Evolutionary conservation across 257 asterid species (phyloP).

Genomic region (Marsdenia floribunda): DNA sequence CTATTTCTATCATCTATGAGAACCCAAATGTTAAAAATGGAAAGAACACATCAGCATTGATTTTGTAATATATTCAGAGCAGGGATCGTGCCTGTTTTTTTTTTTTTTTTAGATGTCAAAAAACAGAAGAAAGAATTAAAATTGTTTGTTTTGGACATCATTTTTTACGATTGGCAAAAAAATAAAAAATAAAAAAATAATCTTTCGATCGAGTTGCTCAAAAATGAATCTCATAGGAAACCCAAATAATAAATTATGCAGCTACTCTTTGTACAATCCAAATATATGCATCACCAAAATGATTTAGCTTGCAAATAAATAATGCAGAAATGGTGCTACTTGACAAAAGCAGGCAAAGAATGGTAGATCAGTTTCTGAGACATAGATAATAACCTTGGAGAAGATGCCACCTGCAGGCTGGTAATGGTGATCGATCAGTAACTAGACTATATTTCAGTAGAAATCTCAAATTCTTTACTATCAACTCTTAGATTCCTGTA

Average conservation of each 20-base stretch:
- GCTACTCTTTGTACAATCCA: background rate
- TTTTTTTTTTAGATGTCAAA: background rate
- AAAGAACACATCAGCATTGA: background rate
- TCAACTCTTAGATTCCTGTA: constrained; percentile 64
- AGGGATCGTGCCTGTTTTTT: background rate
- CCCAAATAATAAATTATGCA: background rate
- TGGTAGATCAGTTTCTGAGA: background rate
- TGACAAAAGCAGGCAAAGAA: background rate
- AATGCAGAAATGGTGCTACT: background rate
- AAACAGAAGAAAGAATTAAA: background rate
- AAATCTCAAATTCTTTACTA: constrained; percentile 44
- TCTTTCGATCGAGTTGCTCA: too few species aligned
- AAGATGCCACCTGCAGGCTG: background rate
- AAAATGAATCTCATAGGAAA: too few species aligned
- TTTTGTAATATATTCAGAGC: background rate
- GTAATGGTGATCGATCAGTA: background rate
- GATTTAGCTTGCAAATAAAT: background rate
- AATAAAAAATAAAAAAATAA: too few species aligned
- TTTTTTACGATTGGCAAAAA: too few species aligned
- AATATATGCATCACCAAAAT: background rate
- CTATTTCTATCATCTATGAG: background rate
- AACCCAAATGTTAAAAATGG: background rate
- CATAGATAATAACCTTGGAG: background rate
- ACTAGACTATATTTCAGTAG: constrained; percentile 1
- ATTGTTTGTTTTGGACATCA: too few species aligned